Percentiles rank a stretch among this genome's conserved stretches.
Conservation (phyloP, 2,329 filamentous ascomycete species). For the Colletotrichum cordylinicola region DNA sequence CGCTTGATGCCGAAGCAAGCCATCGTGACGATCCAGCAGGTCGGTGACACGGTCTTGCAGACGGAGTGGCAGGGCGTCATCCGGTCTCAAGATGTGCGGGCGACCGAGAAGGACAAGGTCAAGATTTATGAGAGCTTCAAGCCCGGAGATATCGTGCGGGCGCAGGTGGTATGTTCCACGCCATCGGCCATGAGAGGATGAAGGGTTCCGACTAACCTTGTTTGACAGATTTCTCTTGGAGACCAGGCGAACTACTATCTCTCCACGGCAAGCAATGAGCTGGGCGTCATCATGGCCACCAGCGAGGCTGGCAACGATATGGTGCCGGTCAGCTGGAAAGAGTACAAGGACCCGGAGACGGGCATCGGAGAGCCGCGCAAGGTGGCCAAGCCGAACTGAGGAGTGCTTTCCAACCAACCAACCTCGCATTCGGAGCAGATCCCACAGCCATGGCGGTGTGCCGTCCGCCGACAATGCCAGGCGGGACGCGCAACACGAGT, state of each 20-base stretch:
- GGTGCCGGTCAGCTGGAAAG: constrained; percentile 94
- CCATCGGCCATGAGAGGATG: neutral
- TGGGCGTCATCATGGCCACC: constrained; percentile 91
- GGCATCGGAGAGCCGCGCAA: constrained; percentile 82
- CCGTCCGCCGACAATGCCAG: neutral
- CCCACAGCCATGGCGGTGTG: neutral
- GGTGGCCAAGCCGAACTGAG: constrained; percentile 89
- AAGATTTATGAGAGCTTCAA: constrained; percentile 90
- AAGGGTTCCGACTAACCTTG: constrained; percentile 11
- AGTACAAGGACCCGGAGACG: constrained; percentile 85
- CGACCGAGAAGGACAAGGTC: constrained; percentile 95
- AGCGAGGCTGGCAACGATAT: constrained; percentile 89
- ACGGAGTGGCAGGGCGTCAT: constrained; percentile 88
- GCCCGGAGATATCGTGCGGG: constrained; percentile 90
- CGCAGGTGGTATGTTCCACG: constrained; percentile 71
- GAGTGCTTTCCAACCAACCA: too few species aligned
- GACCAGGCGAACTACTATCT: constrained; percentile 96
- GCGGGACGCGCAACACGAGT: neutral
- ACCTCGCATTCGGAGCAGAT: neutral
- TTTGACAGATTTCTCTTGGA: constrained; percentile 76
- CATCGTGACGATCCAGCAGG: constrained; percentile 83
- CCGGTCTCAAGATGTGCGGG: constrained; percentile 87
- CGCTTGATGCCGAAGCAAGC: constrained; percentile 87
- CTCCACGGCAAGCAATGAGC: constrained; percentile 88
- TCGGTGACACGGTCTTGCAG: constrained; percentile 74